phyloP scores from a whole-genome alignment of 331 rosid genomes.

The Quercus lobata region DNA sequence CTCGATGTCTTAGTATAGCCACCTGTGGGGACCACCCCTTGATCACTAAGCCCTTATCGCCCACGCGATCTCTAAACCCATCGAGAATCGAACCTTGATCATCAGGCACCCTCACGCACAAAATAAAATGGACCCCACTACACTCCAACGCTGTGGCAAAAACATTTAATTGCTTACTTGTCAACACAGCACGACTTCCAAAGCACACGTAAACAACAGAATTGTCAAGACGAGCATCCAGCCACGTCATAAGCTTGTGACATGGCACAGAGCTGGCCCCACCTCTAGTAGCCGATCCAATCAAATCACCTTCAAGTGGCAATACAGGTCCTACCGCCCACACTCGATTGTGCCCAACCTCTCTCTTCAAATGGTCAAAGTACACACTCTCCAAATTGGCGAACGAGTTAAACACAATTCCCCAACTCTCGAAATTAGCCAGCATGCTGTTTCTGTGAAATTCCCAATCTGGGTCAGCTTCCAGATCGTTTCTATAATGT shows the following conservation, averaged over 20 bases:
- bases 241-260: slow-evolving; percentile 24
- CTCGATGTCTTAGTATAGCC: slow-evolving; percentile 30
- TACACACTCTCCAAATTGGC: slow-evolving; percentile 24
- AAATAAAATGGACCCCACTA: slow-evolving; percentile 32
- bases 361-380: slow-evolving; percentile 16
- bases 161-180: slow-evolving; percentile 27
- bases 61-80: slow-evolving; percentile 25
- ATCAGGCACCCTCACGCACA: background rate
- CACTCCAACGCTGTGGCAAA: slow-evolving; percentile 18
- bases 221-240: background rate
- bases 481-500: background rate
- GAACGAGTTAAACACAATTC: slow-evolving; percentile 38
- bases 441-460: background rate
- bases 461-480: slow-evolving; percentile 18
- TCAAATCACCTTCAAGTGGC: slow-evolving; percentile 1
- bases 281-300: slow-evolving; percentile 12
- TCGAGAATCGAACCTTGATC: background rate
- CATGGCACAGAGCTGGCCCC: slow-evolving; percentile 19
- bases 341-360: slow-evolving; percentile 31
- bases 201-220: slow-evolving; percentile 44
- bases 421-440: slow-evolving; percentile 25
- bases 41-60: slow-evolving; percentile 20
- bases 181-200: slow-evolving; percentile 34
- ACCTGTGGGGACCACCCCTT: slow-evolving; percentile 52
- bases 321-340: slow-evolving; percentile 44